Evolutionary conservation across 257 asterid species (phyloP), one percentile per base, ranked within the genome.

Genomic region (Lithospermum erythrorhizon): DNA sequence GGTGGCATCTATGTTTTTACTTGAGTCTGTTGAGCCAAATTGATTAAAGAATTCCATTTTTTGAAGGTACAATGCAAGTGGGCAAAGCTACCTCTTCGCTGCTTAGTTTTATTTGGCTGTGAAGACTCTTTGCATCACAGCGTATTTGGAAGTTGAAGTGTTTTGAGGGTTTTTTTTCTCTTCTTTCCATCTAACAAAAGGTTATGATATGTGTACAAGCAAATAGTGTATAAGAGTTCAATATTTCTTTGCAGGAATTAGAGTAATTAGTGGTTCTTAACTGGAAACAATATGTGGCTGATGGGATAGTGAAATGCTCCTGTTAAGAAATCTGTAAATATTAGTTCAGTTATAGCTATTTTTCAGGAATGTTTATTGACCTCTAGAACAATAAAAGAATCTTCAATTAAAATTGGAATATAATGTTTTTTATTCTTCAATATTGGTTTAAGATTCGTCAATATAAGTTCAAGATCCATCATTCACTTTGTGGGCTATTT

Each of bases 51-150:
- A 24, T 23, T 56, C 13, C 24, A 23, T 56, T 56, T 56, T 22
- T 7, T 23, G 60, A 56, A 56, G 60, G 60, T n/a, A 32, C 4
- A 22, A 23, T 23, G 60, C 60, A 23, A 56, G 41, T 10, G 37
- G 60, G 9, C 60, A 56, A 56, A 56, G 37, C 14, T 56, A 56
- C 41, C 37, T 56, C 19, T 56, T 56, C 30, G 60, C 60, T 15
- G 60, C 60, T 56, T 56, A 19, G 24, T 41, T 16, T 41, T 41
- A 41, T 18, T 13, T 13, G 18, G 49, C 49, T 41, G 49, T 5
- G 49, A 41, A 41, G 49, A 13, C 49, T 41, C 4, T 41, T 8
- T 9, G 45, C 45, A 9, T 35, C 2, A 4, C 49, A 41, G 18
- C 49, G 14, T 14, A 41, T 41, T 41, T 11, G 18, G 17, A 41